phyloP scores from a whole-genome alignment of 2,329 filamentous ascomycete species.

The Pestalotiopsis sp. region DNA sequence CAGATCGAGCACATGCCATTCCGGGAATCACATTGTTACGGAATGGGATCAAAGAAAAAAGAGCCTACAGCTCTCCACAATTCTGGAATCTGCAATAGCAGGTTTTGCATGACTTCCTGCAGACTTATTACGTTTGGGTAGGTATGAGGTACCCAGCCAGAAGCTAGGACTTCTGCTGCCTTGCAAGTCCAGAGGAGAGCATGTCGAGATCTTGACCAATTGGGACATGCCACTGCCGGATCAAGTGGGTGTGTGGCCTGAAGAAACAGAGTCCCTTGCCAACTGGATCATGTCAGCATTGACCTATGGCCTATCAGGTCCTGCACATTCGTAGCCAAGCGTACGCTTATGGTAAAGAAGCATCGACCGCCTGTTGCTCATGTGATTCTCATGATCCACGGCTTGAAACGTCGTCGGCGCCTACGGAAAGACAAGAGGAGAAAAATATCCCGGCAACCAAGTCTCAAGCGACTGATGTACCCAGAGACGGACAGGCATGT shows the following conservation, averaged over 20 bases:
- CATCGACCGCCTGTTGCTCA: background rate
- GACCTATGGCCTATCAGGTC: background rate
- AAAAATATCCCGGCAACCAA: background rate
- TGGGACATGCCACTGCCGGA: background rate
- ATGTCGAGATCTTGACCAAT: background rate
- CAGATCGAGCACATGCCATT: background rate
- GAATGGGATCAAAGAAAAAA: background rate
- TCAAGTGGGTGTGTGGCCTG: background rate
- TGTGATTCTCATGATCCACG: background rate
- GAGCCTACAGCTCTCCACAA: background rate
- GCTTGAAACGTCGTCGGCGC: background rate
- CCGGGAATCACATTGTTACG: background rate
- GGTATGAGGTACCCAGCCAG: background rate
- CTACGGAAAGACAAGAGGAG: background rate
- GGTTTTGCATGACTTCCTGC: background rate
- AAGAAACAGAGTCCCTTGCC: background rate
- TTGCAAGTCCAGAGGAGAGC: background rate
- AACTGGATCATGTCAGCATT: background rate
- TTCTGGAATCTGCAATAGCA: background rate
- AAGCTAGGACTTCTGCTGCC: background rate
- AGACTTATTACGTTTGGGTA: background rate
- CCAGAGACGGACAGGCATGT: background rate
- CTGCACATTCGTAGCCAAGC: background rate
- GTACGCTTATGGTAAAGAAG: background rate
- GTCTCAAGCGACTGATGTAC: background rate